These are phyloP conservation scores for Aspergillus unguis DNA, from an alignment of 2,329 filamentous ascomycete species.

Conservation along the genomic window DNA sequence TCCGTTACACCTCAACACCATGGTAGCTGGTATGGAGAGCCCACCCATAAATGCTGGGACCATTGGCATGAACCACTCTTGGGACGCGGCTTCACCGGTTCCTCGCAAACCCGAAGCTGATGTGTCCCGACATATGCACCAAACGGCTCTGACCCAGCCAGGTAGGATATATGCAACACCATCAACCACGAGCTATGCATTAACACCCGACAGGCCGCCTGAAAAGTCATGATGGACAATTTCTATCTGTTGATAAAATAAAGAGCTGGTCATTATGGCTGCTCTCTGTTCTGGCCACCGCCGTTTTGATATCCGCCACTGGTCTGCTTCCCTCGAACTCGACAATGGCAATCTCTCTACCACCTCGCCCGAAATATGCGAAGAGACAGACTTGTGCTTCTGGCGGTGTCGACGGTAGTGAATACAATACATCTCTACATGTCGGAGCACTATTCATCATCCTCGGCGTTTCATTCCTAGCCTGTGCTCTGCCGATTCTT, in stretches of 20 bases:
- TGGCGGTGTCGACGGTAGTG: slow-evolving; percentile 20
- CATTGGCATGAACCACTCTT: background rate
- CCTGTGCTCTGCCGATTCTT: slow-evolving; percentile 65
- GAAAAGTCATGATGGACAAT: slow-evolving; percentile 1
- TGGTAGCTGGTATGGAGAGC: too few species aligned
- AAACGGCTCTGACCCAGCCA: slow-evolving; percentile 29
- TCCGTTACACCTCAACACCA: too few species aligned
- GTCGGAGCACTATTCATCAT: slow-evolving; percentile 64
- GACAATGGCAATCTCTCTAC: background rate
- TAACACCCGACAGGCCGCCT: slow-evolving; percentile 21
- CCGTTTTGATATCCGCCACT: slow-evolving; percentile 23
- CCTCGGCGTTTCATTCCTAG: slow-evolving; percentile 51
- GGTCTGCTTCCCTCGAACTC: slow-evolving; percentile 5
- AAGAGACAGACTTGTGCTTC: slow-evolving; percentile 26
- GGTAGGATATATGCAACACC: slow-evolving; percentile 16
- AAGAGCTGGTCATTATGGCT: slow-evolving; percentile 26
- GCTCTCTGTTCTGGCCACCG: slow-evolving; percentile 24
- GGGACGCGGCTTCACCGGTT: background rate
- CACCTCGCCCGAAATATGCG: background rate
- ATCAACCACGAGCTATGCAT: background rate
- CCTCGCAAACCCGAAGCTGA: background rate
- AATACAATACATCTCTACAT: slow-evolving; percentile 63
- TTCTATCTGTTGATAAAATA: slow-evolving; percentile 14
- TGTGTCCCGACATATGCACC: background rate
- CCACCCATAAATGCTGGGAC: background rate